phyloP scores from a whole-genome alignment of 495 filamentous ascomycete species.

The Neurospora sp. region DNA sequence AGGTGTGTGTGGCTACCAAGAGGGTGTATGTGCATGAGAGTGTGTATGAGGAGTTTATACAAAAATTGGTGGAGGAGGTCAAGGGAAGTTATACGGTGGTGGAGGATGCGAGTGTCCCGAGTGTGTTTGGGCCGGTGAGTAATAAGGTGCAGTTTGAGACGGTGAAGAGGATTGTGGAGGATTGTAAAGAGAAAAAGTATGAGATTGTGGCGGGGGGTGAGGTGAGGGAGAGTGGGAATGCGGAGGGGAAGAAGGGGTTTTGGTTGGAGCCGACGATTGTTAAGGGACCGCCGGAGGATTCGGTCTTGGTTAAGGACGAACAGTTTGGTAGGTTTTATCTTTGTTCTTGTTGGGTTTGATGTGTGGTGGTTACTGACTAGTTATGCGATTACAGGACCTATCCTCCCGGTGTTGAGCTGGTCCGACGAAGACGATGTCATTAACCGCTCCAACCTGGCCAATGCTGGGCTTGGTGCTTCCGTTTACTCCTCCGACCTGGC shows the following conservation, averaged over 20 bases:
- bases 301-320: conserved; percentile 35
- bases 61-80: conserved; percentile 43
- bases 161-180: conserved; percentile 38
- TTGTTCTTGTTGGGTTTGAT: not conserved
- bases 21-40: conserved; percentile 59
- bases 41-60: conserved; percentile 53
- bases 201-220: conserved; percentile 31
- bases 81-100: conserved; percentile 30
- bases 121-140: conserved; percentile 46
- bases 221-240: not conserved
- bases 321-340: conserved; percentile 30
- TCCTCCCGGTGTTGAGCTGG: conserved; percentile 48
- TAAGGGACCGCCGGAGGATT: conserved; percentile 33
- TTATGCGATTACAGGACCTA: conserved; percentile 21
- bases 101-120: conserved; percentile 29
- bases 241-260: conserved; percentile 27
- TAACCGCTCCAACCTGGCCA: conserved; percentile 42
- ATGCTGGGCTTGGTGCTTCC: conserved; percentile 47
- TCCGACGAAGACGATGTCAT: conserved; percentile 49
- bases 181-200: conserved; percentile 34
- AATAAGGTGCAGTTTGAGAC: conserved; percentile 50
- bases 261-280: conserved; percentile 41
- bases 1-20: conserved; percentile 46
- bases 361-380: not conserved
- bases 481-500: conserved; percentile 45